Percentiles rank a stretch among this genome's conserved stretches.
These are phyloP conservation scores for Acidomyces sp. DNA, from an alignment of 495 filamentous ascomycete species.

Conservation along the genomic window DNA sequence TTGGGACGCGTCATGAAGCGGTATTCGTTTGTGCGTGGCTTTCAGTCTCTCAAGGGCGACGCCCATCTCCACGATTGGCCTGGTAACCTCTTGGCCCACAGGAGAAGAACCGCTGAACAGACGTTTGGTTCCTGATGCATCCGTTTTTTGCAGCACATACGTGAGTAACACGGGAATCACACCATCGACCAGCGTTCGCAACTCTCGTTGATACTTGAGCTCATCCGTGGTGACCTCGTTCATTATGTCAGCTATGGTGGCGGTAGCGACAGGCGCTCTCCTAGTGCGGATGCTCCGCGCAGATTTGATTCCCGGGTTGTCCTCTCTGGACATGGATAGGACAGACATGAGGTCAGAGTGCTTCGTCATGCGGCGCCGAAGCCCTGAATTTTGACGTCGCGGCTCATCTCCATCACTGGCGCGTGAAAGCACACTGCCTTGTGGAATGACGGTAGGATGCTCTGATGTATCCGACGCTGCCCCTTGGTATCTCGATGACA, in stretches of 20 bases:
- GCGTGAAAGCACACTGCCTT: constrained; percentile 14
- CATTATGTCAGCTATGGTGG: constrained; percentile 62
- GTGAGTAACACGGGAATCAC: constrained; percentile 86
- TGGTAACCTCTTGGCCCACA: constrained; percentile 54
- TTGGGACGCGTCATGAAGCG: constrained; percentile 50
- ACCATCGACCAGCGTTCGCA: constrained; percentile 87
- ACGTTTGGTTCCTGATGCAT: constrained; percentile 50
- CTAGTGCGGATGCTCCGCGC: constrained; percentile 58
- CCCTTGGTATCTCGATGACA: constrained; percentile 19
- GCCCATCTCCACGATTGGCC: constrained; percentile 91
- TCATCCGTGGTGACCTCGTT: constrained; percentile 74
- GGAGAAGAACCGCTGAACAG: constrained; percentile 47
- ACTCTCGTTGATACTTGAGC: constrained; percentile 77
- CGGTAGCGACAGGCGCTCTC: constrained; percentile 49
- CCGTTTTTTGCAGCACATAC: constrained; percentile 65
- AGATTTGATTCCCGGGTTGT: constrained; percentile 26
- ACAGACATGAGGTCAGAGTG: constrained; percentile 91
- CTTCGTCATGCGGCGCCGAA: constrained; percentile 71
- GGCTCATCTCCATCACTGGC: constrained; percentile 20
- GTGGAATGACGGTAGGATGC: constrained; percentile 9
- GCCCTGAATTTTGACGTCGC: constrained; percentile 26
- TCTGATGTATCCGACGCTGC: constrained; percentile 21
- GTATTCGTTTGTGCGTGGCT: constrained; percentile 64
- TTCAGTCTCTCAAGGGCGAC: constrained; percentile 74
- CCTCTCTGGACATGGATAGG: constrained; percentile 53